Base-by-base conservation (phyloP, 139 green algal species). In the Diplosphaera chodatii region DNA sequence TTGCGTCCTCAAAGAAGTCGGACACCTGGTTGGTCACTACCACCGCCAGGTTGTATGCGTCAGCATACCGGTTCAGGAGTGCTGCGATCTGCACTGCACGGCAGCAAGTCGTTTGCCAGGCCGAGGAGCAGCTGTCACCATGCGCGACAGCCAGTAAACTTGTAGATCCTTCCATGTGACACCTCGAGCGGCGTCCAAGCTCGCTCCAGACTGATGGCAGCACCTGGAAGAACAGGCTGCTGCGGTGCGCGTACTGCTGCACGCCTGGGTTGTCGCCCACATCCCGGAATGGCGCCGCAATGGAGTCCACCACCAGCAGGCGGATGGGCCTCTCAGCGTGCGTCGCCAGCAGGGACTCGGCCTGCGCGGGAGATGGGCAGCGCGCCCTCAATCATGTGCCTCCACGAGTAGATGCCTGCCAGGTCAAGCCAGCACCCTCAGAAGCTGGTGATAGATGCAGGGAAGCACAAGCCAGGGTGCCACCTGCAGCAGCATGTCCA, bases 301-400 rank as follows among this genome's bases (percentile, higher is more conserved):
- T 71, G 6, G 89, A 96, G 75, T 94, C 89, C 23, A 94, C 75
- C 23, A 96, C 77, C 21, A 94, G 41, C 34, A 94, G 69, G 18
- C 78, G 74, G 59, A 90, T 62, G 1, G 21, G 74, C 55, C 34
- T 30, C 40, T 40, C 69, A 10, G 55, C 20, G n/a, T 30, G 29
- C 37, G 68, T 4, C 32, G 15, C 32, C 59, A 79, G 30, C 0
- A 79, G 66, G n/a, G 27, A 16, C 33, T 63, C 28, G 5, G 48
- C 48, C 48, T 59, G 48, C 16, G 18, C 6, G 6, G 37, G n/a
- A n/a, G n/a, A n/a, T n/a, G n/a, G n/a, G n/a, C n/a, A n/a, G n/a
- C n/a, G n/a, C n/a, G n/a, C n/a, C n/a, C n/a, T n/a, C n/a, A n/a
- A n/a, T n/a, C n/a, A n/a, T n/a, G n/a, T n/a, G n/a, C n/a, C n/a